These are phyloP conservation scores for Novymonas esmeraldas DNA, from an alignment of 208 protist species.

Conservation along the genomic window DNA sequence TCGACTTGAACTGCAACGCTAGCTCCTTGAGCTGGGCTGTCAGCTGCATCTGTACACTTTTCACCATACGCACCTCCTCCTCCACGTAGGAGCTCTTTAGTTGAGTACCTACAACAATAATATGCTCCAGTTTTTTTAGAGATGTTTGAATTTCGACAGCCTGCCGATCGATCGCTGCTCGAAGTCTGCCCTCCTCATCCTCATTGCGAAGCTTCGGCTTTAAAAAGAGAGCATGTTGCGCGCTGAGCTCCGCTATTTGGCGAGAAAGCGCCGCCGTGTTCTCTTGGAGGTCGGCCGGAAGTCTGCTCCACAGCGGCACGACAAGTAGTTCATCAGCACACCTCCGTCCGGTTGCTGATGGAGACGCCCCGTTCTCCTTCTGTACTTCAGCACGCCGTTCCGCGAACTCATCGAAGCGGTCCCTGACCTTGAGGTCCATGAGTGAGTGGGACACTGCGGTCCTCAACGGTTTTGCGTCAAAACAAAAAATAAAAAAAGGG, in stretches of 20 bases:
- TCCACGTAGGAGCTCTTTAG: constrained; percentile 36
- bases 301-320: constrained; percentile 23
- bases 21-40: constrained; percentile 43
- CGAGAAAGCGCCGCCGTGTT: constrained; percentile 2
- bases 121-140: constrained; percentile 68
- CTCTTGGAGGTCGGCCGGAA: constrained; percentile 27
- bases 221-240: constrained; percentile 52
- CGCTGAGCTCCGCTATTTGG: constrained; percentile 46
- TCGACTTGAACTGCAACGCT: constrained; percentile 48
- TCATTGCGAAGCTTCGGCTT: constrained; percentile 54
- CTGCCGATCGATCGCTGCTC: constrained; percentile 40
- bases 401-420: constrained; percentile 37
- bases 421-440: constrained; percentile 21
- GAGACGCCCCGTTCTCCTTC: background rate
- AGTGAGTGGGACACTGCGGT: background rate
- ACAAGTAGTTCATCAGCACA: constrained; percentile 9
- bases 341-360: background rate
- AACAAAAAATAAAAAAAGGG: background rate
- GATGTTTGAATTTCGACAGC: constrained; percentile 46
- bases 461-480: background rate
- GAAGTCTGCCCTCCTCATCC: constrained; percentile 47
- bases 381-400: constrained; percentile 15
- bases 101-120: constrained; percentile 56
- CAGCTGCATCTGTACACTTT: constrained; percentile 55
- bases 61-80: constrained; percentile 55